These are phyloP conservation scores for Candida nitratophila DNA, from an alignment of 805 yeast species.

Conservation along the genomic window DNA sequence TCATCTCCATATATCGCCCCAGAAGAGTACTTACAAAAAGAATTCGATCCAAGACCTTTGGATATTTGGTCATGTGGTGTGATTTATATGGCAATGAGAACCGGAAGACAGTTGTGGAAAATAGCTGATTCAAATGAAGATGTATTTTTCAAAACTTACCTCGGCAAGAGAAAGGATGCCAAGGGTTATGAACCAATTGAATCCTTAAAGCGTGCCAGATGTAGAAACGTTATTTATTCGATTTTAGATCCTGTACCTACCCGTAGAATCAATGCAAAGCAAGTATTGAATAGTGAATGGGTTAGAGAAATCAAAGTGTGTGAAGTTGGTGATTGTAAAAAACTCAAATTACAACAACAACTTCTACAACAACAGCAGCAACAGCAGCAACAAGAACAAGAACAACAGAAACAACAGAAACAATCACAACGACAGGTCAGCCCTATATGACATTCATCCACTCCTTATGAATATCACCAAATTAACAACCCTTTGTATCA, in stretches of 20 bases:
- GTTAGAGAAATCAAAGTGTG: constrained; percentile 83
- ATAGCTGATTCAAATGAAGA: constrained; percentile 78
- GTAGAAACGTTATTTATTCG: constrained; percentile 89
- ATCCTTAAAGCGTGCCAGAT: constrained; percentile 71
- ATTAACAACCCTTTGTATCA: too few species aligned
- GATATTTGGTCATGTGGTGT: constrained; percentile 95
- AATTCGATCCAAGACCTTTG: constrained; percentile 75
- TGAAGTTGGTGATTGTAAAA: constrained; percentile 41
- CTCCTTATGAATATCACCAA: too few species aligned
- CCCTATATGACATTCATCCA: too few species aligned
- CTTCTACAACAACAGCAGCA: too few species aligned
- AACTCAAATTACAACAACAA: too few species aligned
- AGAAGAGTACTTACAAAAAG: constrained; percentile 60
- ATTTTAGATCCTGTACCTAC: constrained; percentile 87
- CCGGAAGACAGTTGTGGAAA: constrained; percentile 92
- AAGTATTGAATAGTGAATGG: constrained; percentile 91
- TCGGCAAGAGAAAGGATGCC: constrained; percentile 71
- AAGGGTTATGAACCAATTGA: constrained; percentile 93
- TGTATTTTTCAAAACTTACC: constrained; percentile 69
- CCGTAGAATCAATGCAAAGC: constrained; percentile 82
- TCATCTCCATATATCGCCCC: constrained; percentile 90
- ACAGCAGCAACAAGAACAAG: too few species aligned
- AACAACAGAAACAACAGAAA: too few species aligned
- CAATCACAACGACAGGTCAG: too few species aligned
- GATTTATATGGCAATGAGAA: constrained; percentile 88